Evolutionary conservation across 371 early-diverging fungal species (phyloP).

Genomic region (Globomyces sp.): DNA sequence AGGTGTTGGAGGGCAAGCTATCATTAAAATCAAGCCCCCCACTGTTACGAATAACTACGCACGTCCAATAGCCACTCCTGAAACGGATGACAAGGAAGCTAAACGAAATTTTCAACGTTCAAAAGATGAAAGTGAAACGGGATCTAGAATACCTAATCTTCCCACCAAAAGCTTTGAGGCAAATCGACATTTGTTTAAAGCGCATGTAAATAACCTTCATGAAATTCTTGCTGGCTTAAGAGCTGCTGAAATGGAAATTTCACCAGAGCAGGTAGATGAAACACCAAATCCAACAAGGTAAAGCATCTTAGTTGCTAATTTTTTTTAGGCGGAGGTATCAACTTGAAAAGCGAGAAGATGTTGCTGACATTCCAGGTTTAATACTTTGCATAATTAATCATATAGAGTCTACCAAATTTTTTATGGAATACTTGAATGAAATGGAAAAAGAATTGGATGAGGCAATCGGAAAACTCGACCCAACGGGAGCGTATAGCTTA

Average conservation of each 20-base stretch:
- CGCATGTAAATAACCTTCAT: slow-evolving; percentile 47
- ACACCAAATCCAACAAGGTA: no score
- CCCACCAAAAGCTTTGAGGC: slow-evolving; percentile 14
- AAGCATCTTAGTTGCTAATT: no score
- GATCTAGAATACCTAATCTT: not conserved
- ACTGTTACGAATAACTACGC: slow-evolving; percentile 16
- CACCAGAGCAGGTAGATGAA: not conserved
- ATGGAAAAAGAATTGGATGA: slow-evolving; percentile 34
- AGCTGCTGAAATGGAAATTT: slow-evolving; percentile 44
- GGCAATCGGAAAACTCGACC: slow-evolving; percentile 28
- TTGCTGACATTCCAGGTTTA: no score
- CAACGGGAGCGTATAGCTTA: not conserved
- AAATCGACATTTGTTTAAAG: slow-evolving; percentile 11
- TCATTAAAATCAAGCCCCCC: slow-evolving; percentile 51
- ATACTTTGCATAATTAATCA: not conserved
- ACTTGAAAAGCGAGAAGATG: no score
- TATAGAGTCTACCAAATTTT: slow-evolving; percentile 7
- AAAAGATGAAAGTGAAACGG: not conserved
- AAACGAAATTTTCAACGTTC: not conserved
- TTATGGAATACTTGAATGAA: slow-evolving; percentile 33
- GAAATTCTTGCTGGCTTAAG: slow-evolving; percentile 50
- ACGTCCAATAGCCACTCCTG: slow-evolving; percentile 1
- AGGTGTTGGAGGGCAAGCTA: slow-evolving; percentile 54
- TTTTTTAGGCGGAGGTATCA: no score
- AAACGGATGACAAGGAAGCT: slow-evolving; percentile 3